Conservation (phyloP, 1,284 basidiomycete species). For the Somion occarium region DNA sequence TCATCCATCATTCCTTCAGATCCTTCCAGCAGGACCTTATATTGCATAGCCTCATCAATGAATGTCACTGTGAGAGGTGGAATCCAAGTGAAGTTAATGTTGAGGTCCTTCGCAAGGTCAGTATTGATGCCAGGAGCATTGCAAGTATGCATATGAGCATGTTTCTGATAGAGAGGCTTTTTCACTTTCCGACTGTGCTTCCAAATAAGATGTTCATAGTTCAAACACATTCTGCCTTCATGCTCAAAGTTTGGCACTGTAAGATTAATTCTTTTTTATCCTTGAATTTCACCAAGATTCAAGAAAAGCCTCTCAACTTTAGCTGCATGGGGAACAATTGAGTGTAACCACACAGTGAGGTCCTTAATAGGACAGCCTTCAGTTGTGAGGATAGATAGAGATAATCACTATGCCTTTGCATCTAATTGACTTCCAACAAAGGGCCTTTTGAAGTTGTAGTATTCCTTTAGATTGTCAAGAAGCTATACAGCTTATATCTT, state of each 20-base stretch:
- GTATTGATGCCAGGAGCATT: not conserved
- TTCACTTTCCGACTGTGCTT: not conserved
- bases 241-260: constrained; percentile 15
- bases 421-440: constrained; percentile 21
- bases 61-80: not conserved
- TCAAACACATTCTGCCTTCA: constrained; percentile 14
- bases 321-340: constrained; percentile 24
- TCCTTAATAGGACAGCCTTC: constrained; percentile 15
- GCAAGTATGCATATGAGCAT: constrained; percentile 1
- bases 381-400: too few species aligned
- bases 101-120: not conserved
- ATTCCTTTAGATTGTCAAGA: constrained; percentile 16
- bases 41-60: not conserved
- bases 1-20: not conserved
- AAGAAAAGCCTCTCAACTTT: constrained; percentile 27
- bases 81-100: not conserved
- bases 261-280: constrained; percentile 12
- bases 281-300: constrained; percentile 21
- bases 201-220: not conserved
- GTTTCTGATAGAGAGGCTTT: not conserved
- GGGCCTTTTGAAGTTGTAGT: constrained; percentile 15
- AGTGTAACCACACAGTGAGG: too few species aligned
- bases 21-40: not conserved
- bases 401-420: constrained; percentile 25
- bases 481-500: constrained; percentile 12